These are phyloP conservation scores for Maudiozyma humilis DNA, from an alignment of 1,139 yeast species.

Conservation along the genomic window DNA sequence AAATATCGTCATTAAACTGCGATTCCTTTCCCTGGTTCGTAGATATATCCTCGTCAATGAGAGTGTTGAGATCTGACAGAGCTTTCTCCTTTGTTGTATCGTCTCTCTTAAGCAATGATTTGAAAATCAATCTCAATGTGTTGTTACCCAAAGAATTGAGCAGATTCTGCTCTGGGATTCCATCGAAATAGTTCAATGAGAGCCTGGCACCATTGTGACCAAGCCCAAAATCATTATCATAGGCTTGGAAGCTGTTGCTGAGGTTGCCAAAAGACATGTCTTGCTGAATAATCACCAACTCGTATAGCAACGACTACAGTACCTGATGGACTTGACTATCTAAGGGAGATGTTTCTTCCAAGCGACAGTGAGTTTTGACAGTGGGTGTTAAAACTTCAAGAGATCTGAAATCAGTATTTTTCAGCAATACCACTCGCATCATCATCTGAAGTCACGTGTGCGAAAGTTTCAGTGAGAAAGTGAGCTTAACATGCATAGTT, in stretches of 20 bases:
- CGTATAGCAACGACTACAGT: too few species aligned
- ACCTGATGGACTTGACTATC: not conserved
- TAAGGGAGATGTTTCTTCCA: too few species aligned
- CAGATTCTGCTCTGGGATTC: slow-evolving; percentile 61
- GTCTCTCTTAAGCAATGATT: slow-evolving; percentile 68
- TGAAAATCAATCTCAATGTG: slow-evolving; percentile 58
- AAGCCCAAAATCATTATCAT: slow-evolving; percentile 27
- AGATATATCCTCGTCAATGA: slow-evolving; percentile 31
- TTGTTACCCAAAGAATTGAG: slow-evolving; percentile 41
- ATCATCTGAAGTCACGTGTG: too few species aligned
- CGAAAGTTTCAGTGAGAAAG: too few species aligned
- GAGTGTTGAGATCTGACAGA: slow-evolving; percentile 43
- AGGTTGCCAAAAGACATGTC: slow-evolving; percentile 27
- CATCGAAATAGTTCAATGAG: slow-evolving; percentile 67
- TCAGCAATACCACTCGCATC: too few species aligned
- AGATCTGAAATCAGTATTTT: too few species aligned
- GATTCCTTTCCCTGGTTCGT: slow-evolving; percentile 12
- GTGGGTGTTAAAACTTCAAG: too few species aligned
- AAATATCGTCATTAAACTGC: slow-evolving; percentile 40
- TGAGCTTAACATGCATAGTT: too few species aligned
- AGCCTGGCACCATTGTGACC: slow-evolving; percentile 54
- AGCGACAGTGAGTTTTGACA: too few species aligned
- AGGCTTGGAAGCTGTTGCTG: slow-evolving; percentile 23
- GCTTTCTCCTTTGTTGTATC: slow-evolving; percentile 80
- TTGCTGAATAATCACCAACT: not conserved